Conservation (phyloP, 2,329 filamentous ascomycete species). For the Scedosporium apiospermum region DNA sequence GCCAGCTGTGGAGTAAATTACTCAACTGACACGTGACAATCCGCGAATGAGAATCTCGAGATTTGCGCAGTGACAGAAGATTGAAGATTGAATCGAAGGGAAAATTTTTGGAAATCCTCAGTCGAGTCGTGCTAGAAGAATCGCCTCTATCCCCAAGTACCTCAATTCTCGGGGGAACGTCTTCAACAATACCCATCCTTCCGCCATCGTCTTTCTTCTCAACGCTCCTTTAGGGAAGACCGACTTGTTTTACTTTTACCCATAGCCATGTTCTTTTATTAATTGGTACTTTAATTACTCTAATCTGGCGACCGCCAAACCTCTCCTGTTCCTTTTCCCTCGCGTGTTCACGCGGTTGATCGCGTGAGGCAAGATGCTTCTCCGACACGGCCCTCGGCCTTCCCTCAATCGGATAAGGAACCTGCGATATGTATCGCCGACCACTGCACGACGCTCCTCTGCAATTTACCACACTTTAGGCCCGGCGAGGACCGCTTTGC, state of each 20-base stretch:
- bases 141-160: neutral
- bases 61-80: neutral
- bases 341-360: neutral
- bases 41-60: neutral
- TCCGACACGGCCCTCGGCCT: conserved; percentile 18
- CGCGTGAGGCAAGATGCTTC: conserved; percentile 21
- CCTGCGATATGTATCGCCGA: neutral
- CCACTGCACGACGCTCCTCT: neutral
- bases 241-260: neutral
- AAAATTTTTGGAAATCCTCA: neutral
- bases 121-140: neutral
- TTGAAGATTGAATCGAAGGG: neutral
- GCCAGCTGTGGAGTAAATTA: neutral
- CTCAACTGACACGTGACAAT: neutral
- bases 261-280: conserved; percentile 6
- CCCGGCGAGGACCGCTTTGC: neutral
- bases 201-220: neutral
- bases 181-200: neutral
- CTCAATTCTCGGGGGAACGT: neutral
- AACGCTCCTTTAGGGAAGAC: conserved; percentile 3
- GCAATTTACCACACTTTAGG: conserved; percentile 3
- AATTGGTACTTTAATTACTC: conserved; percentile 12
- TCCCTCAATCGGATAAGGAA: conserved; percentile 9
- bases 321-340: neutral
- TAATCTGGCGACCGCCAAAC: conserved; percentile 8